phyloP scores from a whole-genome alignment of 441 rosid genomes.

The Syzygium syzygioides region DNA sequence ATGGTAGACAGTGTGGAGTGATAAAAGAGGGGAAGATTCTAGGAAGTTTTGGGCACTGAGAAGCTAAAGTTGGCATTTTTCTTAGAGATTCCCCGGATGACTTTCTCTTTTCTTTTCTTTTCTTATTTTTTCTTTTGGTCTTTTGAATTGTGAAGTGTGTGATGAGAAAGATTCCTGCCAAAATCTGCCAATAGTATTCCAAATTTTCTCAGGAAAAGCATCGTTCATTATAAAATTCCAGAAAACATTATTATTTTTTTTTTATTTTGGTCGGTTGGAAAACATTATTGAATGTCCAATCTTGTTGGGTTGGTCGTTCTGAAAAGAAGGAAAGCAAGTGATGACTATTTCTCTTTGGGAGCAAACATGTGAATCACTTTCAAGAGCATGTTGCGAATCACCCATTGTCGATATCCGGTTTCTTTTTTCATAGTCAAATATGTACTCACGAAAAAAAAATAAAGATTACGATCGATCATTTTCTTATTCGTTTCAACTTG shows the following conservation, averaged over 20 bases:
- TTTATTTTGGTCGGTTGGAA: too few species aligned
- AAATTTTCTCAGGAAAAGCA: neutral
- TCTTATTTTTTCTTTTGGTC: neutral
- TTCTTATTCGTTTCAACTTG: neutral
- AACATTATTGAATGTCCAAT: neutral
- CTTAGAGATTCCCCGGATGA: neutral
- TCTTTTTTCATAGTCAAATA: neutral
- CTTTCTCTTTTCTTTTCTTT: neutral
- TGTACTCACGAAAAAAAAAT: neutral
- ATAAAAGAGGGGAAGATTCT: neutral
- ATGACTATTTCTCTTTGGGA: neutral
- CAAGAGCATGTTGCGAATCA: neutral
- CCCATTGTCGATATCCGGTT: neutral
- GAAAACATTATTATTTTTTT: neutral
- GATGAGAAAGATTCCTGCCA: constrained; percentile 5
- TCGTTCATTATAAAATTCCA: neutral
- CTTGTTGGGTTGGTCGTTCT: neutral
- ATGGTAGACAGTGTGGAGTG: neutral
- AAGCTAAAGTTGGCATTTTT: neutral
- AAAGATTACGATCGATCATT: neutral
- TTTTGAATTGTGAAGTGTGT: neutral
- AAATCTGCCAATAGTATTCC: constrained; percentile 8
- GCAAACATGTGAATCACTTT: neutral
- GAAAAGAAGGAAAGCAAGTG: neutral
- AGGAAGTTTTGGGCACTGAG: neutral